A percentile compares a stretch with the other conserved stretches of the same genome.
Evolutionary conservation across 306 rosid genomes (phyloP).

Genomic region (Abrus precatorius): DNA sequence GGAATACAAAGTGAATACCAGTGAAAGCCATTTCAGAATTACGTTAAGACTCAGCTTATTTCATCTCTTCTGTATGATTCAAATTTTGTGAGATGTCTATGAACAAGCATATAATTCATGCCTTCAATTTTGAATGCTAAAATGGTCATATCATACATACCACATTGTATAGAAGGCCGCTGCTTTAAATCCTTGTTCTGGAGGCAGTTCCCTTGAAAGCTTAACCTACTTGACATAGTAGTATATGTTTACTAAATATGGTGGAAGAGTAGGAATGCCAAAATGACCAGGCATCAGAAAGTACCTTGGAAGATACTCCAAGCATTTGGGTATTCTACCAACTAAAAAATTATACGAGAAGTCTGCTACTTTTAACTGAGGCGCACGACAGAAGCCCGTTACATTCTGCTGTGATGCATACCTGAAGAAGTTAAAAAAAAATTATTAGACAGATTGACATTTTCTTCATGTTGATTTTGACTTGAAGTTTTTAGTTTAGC

Average conservation of each 20-base stretch:
- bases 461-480: conserved; percentile 29
- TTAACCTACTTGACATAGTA: conserved; percentile 61
- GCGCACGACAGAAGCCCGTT: conserved; percentile 76
- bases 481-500: conserved; percentile 9
- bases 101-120: conserved; percentile 31
- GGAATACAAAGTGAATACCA: conserved; percentile 26
- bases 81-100: conserved; percentile 22
- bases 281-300: conserved; percentile 38
- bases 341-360: conserved; percentile 90
- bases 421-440: conserved; percentile 61
- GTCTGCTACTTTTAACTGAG: conserved; percentile 80
- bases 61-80: not conserved
- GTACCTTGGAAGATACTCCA: conserved; percentile 88
- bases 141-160: conserved; percentile 56
- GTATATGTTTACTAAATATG: conserved; percentile 38
- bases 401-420: conserved; percentile 59
- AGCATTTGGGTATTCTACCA: conserved; percentile 88
- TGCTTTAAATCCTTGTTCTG: conserved; percentile 67
- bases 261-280: conserved; percentile 38
- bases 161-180: conserved; percentile 75
- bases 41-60: conserved; percentile 32
- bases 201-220: conserved; percentile 96
- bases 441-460: conserved; percentile 40
- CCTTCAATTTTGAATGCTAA: conserved; percentile 32
- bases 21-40: conserved; percentile 23